Percentiles rank a stretch among this genome's conserved stretches.
Conservation (phyloP, 2,329 filamentous ascomycete genomes). For the Xylariaceae sp. region DNA sequence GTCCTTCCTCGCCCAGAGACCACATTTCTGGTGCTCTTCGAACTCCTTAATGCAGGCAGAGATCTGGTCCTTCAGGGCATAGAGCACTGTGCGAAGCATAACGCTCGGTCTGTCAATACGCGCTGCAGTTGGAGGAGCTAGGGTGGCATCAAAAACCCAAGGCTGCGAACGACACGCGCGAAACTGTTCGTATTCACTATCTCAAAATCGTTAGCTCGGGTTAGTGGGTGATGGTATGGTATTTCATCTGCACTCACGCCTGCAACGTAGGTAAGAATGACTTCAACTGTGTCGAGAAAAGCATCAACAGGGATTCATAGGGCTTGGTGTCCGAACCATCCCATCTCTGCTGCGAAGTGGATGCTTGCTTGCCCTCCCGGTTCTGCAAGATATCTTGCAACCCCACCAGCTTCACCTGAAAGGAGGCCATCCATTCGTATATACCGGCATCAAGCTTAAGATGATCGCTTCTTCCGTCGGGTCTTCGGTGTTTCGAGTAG, state of each 20-base stretch:
- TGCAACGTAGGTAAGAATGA: conserved; percentile 25
- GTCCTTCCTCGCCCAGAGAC: not conserved
- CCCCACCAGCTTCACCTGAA: conserved; percentile 21
- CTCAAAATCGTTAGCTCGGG: not conserved
- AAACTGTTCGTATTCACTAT: conserved; percentile 31
- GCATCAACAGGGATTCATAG: conserved; percentile 7
- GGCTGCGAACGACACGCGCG: conserved; percentile 8
- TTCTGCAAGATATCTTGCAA: conserved; percentile 13
- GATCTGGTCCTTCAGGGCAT: conserved; percentile 30
- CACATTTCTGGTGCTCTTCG: not conserved
- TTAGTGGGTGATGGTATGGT: not conserved
- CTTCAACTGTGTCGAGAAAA: conserved; percentile 21
- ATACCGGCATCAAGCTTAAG: conserved; percentile 30
- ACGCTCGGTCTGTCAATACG: no score
- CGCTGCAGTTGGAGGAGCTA: no score
- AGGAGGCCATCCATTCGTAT: conserved; percentile 23
- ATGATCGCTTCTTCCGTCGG: not conserved
- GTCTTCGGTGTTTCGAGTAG: conserved; percentile 25
- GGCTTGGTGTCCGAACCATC: not conserved
- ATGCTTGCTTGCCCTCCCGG: not conserved
- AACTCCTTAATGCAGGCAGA: conserved; percentile 23
- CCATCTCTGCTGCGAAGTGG: not conserved
- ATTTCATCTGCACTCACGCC: conserved; percentile 13
- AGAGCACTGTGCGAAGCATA: conserved; percentile 26
- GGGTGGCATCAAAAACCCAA: not conserved